Conservation (phyloP, 2,329 filamentous ascomycete species). For the Alternaria burnsii region DNA sequence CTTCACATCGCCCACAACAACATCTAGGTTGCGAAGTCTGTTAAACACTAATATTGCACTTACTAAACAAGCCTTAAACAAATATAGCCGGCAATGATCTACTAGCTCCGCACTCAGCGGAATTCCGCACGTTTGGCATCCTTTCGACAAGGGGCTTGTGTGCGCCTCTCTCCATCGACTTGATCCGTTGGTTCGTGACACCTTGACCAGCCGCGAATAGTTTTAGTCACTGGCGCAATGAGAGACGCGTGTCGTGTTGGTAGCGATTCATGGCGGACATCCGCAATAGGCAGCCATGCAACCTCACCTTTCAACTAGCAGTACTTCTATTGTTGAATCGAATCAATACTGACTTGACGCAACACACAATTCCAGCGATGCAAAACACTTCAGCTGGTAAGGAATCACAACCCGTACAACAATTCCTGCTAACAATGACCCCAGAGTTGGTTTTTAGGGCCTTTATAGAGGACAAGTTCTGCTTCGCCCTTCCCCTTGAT, state of each 20-base stretch:
- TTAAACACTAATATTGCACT: not conserved
- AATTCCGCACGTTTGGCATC: not conserved
- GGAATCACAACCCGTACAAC: rapidly evolving
- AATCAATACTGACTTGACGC: not conserved
- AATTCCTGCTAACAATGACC: not conserved
- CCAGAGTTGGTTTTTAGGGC: not conserved
- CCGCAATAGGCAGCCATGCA: not conserved
- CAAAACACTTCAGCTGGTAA: not conserved
- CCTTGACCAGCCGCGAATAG: not conserved
- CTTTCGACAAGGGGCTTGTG: not conserved
- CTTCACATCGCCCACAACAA: not conserved
- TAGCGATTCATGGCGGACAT: not conserved
- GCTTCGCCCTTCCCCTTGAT: not conserved
- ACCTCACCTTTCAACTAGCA: not conserved
- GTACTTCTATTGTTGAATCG: not conserved
- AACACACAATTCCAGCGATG: not conserved
- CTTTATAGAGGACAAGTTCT: not conserved
- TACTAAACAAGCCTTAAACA: not conserved
- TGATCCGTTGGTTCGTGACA: not conserved
- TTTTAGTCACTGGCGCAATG: not conserved
- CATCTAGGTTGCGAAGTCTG: not conserved
- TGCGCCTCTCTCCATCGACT: not conserved
- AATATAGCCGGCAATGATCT: not conserved
- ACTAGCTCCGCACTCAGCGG: not conserved
- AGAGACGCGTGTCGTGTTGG: not conserved